Conservation (phyloP, 345 rosid species). For the Lepidium aucheri region DNA sequence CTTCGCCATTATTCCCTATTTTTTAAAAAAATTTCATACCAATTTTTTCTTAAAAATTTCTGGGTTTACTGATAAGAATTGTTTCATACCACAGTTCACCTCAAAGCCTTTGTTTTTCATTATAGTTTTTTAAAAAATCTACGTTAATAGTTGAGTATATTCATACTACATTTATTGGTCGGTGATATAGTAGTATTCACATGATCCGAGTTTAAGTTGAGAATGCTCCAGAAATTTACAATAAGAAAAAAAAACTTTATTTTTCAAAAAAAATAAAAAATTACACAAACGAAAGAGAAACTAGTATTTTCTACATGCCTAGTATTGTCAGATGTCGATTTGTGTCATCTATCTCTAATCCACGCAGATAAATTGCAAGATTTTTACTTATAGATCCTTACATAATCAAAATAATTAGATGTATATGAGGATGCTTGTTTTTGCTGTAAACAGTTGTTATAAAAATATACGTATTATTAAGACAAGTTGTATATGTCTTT, state of each 20-base stretch:
- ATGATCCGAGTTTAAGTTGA: background rate
- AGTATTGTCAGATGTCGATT: background rate
- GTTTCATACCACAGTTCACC: background rate
- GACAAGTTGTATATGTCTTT: conserved; percentile 8
- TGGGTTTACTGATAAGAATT: background rate
- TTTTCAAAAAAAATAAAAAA: background rate
- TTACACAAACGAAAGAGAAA: background rate
- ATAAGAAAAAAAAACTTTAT: background rate
- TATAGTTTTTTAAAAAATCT: background rate
- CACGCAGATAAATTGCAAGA: too few relatives aligned
- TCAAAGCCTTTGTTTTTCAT: background rate
- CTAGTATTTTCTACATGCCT: background rate
- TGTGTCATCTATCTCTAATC: too few relatives aligned
- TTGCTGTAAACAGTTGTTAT: background rate
- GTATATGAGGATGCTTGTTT: too few relatives aligned
- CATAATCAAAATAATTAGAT: too few relatives aligned
- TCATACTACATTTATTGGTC: background rate
- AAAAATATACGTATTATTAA: background rate
- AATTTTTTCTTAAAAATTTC: too few relatives aligned
- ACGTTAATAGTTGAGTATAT: background rate
- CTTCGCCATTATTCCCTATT: background rate
- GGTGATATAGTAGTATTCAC: conserved; percentile 1
- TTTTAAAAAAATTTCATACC: too few relatives aligned
- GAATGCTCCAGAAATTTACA: background rate
- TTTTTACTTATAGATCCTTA: too few relatives aligned